These are phyloP conservation scores for Sclerotiophoma versabilis DNA, from an alignment of 2,329 filamentous ascomycete species.

Conservation along the genomic window DNA sequence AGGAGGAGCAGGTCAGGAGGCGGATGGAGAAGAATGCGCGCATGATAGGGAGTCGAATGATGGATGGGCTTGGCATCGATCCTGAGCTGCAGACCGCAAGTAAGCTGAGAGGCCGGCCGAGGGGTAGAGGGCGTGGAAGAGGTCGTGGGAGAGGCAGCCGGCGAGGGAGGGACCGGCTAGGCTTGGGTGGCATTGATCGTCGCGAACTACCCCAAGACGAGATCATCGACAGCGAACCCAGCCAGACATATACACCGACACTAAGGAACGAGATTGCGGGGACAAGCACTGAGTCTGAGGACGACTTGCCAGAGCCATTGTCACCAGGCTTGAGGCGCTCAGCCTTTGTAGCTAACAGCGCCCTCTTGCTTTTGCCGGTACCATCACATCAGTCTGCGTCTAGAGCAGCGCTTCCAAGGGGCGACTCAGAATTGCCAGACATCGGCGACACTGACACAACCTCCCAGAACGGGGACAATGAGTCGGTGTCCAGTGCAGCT, in stretches of 20 bases:
- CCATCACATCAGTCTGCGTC: conserved; percentile 3
- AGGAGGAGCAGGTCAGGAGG: conserved; percentile 26
- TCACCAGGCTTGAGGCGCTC: conserved; percentile 37
- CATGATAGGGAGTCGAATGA: conserved; percentile 18
- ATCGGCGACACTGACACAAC: conserved; percentile 5
- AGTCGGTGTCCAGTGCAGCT: conserved; percentile 23
- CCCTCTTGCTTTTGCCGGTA: conserved; percentile 33
- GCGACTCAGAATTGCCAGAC: conserved; percentile 11
- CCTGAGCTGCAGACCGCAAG: conserved; percentile 5
- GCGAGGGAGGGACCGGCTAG: conserved; percentile 7
- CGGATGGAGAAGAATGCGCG: conserved; percentile 37
- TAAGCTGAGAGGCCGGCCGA: conserved; percentile 10
- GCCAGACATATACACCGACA: neutral
- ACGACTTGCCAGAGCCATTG: conserved; percentile 1
- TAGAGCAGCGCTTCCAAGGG: neutral
- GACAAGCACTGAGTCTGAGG: conserved; percentile 23
- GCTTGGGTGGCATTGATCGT: neutral
- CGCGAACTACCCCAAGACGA: conserved; percentile 5
- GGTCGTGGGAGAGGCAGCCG: conserved; percentile 28
- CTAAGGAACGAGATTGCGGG: neutral
- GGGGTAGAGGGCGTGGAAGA: conserved; percentile 20
- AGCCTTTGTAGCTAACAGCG: conserved; percentile 43
- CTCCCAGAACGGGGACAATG: conserved; percentile 7
- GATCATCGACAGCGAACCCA: conserved; percentile 1
- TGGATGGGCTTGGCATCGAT: conserved; percentile 17